phyloP scores from a whole-genome alignment of 306 rosid genomes.

The Cicer judaicum region DNA sequence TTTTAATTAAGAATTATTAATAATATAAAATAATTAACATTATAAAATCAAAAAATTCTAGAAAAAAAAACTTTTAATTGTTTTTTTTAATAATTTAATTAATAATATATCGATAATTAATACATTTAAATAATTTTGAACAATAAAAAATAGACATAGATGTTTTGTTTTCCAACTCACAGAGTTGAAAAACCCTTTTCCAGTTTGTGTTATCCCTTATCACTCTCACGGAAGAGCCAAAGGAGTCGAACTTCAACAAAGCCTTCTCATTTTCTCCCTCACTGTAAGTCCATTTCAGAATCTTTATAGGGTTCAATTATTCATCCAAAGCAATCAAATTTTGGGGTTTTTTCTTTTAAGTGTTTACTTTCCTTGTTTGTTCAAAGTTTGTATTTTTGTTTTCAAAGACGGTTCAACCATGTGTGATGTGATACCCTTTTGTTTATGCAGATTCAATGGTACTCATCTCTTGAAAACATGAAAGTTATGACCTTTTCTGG shows the following conservation, averaged over 20 bases:
- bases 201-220: constrained; percentile 12
- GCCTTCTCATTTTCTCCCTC: background rate
- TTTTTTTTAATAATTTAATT: too few species aligned
- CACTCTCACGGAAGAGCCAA: background rate
- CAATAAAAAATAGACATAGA: background rate
- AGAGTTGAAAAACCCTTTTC: background rate
- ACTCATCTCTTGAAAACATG: constrained; percentile 47
- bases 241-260: background rate
- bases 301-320: background rate
- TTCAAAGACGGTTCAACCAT: constrained; percentile 16
- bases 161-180: background rate
- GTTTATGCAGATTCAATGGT: constrained; percentile 55
- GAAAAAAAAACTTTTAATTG: too few species aligned
- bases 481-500: constrained; percentile 60
- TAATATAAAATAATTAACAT: too few species aligned
- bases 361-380: constrained; percentile 8
- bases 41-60: too few species aligned
- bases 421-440: background rate
- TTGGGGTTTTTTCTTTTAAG: background rate
- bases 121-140: too few species aligned
- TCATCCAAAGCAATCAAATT: constrained; percentile 15
- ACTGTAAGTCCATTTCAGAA: constrained; percentile 31
- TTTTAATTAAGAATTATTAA: too few species aligned
- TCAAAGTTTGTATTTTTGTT: constrained; percentile 31
- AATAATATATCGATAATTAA: too few species aligned